Base-by-base conservation (phyloP, 441 rosid genomes). In the Geranium incanum region DNA sequence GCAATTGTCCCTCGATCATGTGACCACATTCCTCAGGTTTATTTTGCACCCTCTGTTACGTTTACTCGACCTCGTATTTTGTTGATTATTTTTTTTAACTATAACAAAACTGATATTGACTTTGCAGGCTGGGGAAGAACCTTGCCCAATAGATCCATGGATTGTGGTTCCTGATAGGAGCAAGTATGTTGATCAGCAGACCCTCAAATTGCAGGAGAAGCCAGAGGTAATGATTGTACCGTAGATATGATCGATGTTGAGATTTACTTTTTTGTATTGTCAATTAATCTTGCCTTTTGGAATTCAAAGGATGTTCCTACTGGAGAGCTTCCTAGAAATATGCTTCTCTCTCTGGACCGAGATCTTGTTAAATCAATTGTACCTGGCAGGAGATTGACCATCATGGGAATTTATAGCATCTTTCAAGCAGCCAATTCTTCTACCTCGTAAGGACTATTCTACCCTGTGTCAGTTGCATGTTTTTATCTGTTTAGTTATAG, bases 71-170 rank as follows among this genome's bases (percentile, higher is more conserved):
- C 45, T 6, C 9, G 36, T 45, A 6, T 65, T 41, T 66, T 37
- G 16, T 59, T 6, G 21, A 41, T 41, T 6, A 41, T 6, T 41
- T 41, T 41, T 41, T 41, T 43, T 1, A 15, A 15, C 36, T 52
- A 52, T 52, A 13, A 6, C 60, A 13, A 0, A 52, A 52, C 60
- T 52, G 6, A 55, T 19, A n/a, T 5, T 0, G 6, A 55, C 21
- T 55, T 65, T 83, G 59, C 76, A 92, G 99, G 81, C 87, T 33
- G 95, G 95, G 71, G 97, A 94, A 84, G 97, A 90, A 67, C 81
- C 97, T 16, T 94, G 99, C 71, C 99, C 97, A 1, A 74, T 90
- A 78, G 99, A 94, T 83, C 99, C 99, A 11, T 94, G 97, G 97
- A 81, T 94, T 72, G 87, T 92, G 73, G 97, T 87, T 80, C 97